Percentiles rank a stretch among this genome's conserved stretches.
phyloP scores from a whole-genome alignment of 2,329 filamentous ascomycete species.

The Diplodia intermedia region DNA sequence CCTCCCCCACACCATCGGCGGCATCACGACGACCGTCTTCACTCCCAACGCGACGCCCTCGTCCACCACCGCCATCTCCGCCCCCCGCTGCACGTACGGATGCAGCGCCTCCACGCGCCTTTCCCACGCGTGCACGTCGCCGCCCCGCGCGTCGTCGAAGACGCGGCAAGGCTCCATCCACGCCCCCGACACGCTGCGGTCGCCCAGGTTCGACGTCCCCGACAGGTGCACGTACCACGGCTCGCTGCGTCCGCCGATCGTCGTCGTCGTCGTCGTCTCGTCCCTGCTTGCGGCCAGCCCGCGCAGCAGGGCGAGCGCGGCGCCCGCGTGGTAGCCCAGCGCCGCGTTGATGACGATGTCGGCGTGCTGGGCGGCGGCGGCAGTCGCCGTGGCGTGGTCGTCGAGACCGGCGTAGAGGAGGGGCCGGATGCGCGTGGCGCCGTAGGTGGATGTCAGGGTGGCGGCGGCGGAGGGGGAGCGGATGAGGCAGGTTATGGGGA shows the following conservation, averaged over 20 bases:
- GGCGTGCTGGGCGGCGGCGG: slow-evolving; percentile 35
- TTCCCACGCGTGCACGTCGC: slow-evolving; percentile 35
- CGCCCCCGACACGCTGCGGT: slow-evolving; percentile 32
- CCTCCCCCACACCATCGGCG: slow-evolving; percentile 35
- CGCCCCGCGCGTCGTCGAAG: slow-evolving; percentile 37
- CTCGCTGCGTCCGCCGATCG: too few relatives aligned
- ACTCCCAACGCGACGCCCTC: slow-evolving; percentile 3
- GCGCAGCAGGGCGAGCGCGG: slow-evolving; percentile 32
- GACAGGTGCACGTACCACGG: slow-evolving; percentile 36
- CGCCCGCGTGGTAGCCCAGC: slow-evolving; percentile 34
- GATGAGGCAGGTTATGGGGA: slow-evolving; percentile 15
- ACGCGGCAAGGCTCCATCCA: slow-evolving; percentile 22
- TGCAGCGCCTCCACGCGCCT: slow-evolving; percentile 30
- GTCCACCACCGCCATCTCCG: slow-evolving; percentile 33
- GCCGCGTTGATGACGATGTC: slow-evolving; percentile 37
- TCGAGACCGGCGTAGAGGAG: slow-evolving; percentile 26
- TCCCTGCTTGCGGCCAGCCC: slow-evolving; percentile 32
- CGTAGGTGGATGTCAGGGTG: slow-evolving; percentile 9
- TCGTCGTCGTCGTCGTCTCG: not conserved
- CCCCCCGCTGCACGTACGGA: slow-evolving; percentile 35
- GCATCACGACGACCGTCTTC: not conserved
- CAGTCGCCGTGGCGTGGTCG: slow-evolving; percentile 32
- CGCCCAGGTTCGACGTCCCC: slow-evolving; percentile 36
- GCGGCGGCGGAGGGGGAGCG: not conserved
- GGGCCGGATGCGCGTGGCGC: not conserved